phyloP scores from a whole-genome alignment of 1,139 yeast genomes.

The Lodderomyces parapsilosis region DNA sequence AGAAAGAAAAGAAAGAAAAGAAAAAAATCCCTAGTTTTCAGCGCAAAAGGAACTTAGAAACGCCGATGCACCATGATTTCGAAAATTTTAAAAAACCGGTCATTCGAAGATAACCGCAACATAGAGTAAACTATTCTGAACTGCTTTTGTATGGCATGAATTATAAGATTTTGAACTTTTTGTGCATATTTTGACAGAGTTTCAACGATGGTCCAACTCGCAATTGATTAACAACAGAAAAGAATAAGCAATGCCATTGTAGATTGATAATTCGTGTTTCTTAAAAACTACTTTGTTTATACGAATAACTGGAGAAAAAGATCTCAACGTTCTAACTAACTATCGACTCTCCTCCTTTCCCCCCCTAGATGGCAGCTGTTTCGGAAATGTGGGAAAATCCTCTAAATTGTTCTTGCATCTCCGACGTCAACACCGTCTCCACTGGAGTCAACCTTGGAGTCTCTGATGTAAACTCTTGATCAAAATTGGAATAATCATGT shows the following conservation, averaged over 20 bases:
- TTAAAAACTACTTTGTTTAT: no score
- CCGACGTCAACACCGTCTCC: slow-evolving; percentile 79
- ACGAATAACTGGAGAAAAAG: background rate
- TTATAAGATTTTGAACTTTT: background rate
- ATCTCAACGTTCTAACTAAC: background rate
- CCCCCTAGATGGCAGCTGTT: slow-evolving; percentile 43
- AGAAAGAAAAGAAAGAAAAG: background rate
- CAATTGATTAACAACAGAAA: no score
- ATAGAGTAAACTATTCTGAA: background rate
- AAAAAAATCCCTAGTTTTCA: no score
- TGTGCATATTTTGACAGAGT: no score
- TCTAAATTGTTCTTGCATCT: slow-evolving; percentile 94
- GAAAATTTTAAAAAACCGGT: background rate
- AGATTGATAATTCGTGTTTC: no score
- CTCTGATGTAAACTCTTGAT: slow-evolving; percentile 91
- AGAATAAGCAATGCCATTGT: no score
- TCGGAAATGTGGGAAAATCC: slow-evolving; percentile 92
- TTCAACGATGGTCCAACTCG: no score
- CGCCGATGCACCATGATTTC: background rate
- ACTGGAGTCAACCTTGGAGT: slow-evolving; percentile 96
- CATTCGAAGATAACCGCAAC: no score
- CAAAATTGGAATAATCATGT: slow-evolving; percentile 90
- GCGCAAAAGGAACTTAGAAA: background rate
- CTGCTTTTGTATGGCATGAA: background rate
- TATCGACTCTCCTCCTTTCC: background rate